These are phyloP conservation scores for Emergomyces pasteurianus DNA, from an alignment of 2,329 filamentous ascomycete species.

Conservation along the genomic window DNA sequence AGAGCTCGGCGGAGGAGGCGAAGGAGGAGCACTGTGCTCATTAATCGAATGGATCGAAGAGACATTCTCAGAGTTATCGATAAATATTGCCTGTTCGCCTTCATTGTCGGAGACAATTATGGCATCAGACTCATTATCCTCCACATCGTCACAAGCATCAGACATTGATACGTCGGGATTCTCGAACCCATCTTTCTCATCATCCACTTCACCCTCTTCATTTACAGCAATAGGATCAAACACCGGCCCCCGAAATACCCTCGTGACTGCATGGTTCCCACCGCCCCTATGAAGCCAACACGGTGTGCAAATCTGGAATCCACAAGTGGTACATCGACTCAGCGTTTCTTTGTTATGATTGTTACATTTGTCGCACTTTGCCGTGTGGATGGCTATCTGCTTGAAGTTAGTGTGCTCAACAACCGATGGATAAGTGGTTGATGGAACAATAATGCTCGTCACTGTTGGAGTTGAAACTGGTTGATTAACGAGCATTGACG, in stretches of 20 bases:
- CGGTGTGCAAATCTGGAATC: constrained; percentile 24
- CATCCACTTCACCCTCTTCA: neutral
- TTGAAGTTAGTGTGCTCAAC: constrained; percentile 15
- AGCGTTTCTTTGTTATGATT: constrained; percentile 21
- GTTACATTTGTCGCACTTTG: constrained; percentile 29
- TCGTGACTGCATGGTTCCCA: constrained; percentile 10
- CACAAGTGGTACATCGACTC: constrained; percentile 22
- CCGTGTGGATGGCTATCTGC: constrained; percentile 22
- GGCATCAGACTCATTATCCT: neutral
- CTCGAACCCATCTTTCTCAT: neutral
- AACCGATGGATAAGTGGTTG: neutral
- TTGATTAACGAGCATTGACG: neutral
- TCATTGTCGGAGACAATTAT: neutral
- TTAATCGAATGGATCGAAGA: neutral
- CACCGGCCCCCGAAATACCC: constrained; percentile 9
- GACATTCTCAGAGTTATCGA: neutral
- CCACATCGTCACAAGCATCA: neutral
- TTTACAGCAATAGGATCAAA: constrained; percentile 3
- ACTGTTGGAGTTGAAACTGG: neutral
- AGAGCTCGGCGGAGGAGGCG: no score
- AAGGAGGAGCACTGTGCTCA: neutral
- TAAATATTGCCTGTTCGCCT: neutral
- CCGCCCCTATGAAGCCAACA: constrained; percentile 17
- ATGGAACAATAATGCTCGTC: neutral
- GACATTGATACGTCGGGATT: neutral